Conservation (phyloP, 371 early-diverging fungal species). For the Saksenaea vasiformis region DNA sequence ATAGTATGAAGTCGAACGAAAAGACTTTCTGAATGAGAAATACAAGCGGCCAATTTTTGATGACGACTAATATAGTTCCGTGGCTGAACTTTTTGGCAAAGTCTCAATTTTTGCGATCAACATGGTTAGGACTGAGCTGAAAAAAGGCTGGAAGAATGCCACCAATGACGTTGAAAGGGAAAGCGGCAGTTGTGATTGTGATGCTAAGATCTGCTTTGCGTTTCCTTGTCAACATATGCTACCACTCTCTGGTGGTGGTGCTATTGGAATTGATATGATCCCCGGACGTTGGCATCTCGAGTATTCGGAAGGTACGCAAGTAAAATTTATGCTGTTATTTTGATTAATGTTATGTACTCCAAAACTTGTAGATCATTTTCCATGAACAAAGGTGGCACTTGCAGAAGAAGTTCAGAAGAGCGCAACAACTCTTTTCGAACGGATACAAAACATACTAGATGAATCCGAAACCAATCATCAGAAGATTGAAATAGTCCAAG, state of each 20-base stretch:
- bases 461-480: too few relatives aligned
- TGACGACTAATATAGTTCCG: neutral
- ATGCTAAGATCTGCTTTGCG: neutral
- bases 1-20: conserved; percentile 3
- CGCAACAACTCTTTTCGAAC: too few relatives aligned
- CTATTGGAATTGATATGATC: neutral
- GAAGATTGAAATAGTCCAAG: too few relatives aligned
- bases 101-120: neutral
- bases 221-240: neutral
- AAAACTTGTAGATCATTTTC: neutral
- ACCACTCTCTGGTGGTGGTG: too few relatives aligned
- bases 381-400: neutral
- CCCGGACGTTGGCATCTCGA: neutral
- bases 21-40: too few relatives aligned
- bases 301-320: neutral
- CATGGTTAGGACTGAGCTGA: neutral
- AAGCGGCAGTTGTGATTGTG: neutral
- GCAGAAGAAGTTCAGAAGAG: too few relatives aligned
- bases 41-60: too few relatives aligned
- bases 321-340: neutral
- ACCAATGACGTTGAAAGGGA: neutral
- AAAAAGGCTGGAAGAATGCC: neutral
- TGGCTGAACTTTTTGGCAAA: neutral
- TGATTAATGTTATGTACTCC: neutral
- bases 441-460: too few relatives aligned